Percentiles rank a stretch among this genome's conserved stretches.
These are phyloP conservation scores for Halophytophthora polymorphica DNA, from an alignment of 352 stramenopile genomes.

Conservation along the genomic window DNA sequence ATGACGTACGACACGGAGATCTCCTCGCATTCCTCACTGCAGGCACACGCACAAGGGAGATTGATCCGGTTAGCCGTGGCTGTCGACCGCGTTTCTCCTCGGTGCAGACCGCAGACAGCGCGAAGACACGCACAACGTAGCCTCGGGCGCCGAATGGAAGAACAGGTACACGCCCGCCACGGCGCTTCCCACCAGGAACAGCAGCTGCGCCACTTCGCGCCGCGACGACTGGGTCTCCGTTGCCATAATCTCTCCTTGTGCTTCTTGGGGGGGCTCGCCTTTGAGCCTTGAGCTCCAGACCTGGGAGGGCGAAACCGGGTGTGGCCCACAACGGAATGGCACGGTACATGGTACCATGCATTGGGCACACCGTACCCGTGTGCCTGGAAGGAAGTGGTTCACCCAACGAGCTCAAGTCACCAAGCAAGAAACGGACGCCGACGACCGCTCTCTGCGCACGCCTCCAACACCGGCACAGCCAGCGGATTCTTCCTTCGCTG, in stretches of 20 bases:
- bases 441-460: too few species aligned
- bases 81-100: constrained; percentile 1
- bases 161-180: constrained; percentile 57
- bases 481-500: not conserved
- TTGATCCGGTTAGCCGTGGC: constrained; percentile 6
- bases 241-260: too few species aligned
- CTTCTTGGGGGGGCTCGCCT: too few species aligned
- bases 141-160: constrained; percentile 63
- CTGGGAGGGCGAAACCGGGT: too few species aligned
- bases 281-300: too few species aligned
- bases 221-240: constrained; percentile 19
- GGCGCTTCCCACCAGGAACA: constrained; percentile 37
- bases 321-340: too few species aligned
- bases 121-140: constrained; percentile 55
- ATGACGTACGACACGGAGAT: constrained; percentile 83
- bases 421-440: too few species aligned
- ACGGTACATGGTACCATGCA: too few species aligned
- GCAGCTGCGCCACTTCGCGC: constrained; percentile 37
- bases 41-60: constrained; percentile 3
- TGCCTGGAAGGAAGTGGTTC: too few species aligned
- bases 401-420: too few species aligned
- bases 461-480: not conserved
- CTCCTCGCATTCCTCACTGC: constrained; percentile 53
- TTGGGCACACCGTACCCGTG: too few species aligned
- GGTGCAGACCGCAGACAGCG: not conserved